phyloP scores from a whole-genome alignment of 2,329 filamentous ascomycete species.

The Colletotrichum tofieldiae region DNA sequence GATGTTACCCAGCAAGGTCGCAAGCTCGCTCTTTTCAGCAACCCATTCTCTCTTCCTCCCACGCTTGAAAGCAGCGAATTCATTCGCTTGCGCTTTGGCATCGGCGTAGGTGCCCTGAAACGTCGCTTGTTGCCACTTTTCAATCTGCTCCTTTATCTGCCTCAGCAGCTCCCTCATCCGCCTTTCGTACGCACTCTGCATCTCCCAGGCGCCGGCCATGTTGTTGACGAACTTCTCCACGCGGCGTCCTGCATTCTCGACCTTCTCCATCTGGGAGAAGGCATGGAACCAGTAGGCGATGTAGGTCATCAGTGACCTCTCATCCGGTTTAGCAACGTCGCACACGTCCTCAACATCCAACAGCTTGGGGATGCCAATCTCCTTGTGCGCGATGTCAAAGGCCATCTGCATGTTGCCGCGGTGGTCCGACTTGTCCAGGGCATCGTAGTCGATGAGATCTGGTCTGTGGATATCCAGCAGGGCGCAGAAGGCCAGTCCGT shows the following conservation, averaged over 20 bases:
- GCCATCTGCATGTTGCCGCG: slow-evolving; percentile 97
- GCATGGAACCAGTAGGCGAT: slow-evolving; percentile 99
- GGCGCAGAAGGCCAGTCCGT: slow-evolving; percentile 96
- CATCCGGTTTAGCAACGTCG: slow-evolving; percentile 95
- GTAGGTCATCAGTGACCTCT: slow-evolving; percentile 98
- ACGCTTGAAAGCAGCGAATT: slow-evolving; percentile 92
- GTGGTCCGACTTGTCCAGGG: slow-evolving; percentile 94
- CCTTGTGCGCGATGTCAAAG: slow-evolving; percentile 95
- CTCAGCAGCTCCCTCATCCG: slow-evolving; percentile 88
- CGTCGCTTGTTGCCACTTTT: slow-evolving; percentile 82
- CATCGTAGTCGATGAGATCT: slow-evolving; percentile 96
- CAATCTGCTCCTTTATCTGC: slow-evolving; percentile 80
- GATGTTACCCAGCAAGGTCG: slow-evolving; percentile 95
- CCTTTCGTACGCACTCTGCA: slow-evolving; percentile 96
- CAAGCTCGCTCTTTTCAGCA: slow-evolving; percentile 95
- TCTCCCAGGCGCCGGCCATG: slow-evolving; percentile 99
- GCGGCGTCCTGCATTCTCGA: slow-evolving; percentile 95
- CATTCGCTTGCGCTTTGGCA: slow-evolving; percentile 86
- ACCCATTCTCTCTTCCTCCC: slow-evolving; percentile 96
- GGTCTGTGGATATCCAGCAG: slow-evolving; percentile 96
- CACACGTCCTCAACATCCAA: slow-evolving; percentile 98
- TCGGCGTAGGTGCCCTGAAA: slow-evolving; percentile 95
- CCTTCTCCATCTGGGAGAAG: slow-evolving; percentile 98
- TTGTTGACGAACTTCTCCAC: slow-evolving; percentile 99
- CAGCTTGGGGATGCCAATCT: slow-evolving; percentile 96